Evolutionary conservation across 257 asterid species (phyloP).

Genomic region (Linderniella brevidens): DNA sequence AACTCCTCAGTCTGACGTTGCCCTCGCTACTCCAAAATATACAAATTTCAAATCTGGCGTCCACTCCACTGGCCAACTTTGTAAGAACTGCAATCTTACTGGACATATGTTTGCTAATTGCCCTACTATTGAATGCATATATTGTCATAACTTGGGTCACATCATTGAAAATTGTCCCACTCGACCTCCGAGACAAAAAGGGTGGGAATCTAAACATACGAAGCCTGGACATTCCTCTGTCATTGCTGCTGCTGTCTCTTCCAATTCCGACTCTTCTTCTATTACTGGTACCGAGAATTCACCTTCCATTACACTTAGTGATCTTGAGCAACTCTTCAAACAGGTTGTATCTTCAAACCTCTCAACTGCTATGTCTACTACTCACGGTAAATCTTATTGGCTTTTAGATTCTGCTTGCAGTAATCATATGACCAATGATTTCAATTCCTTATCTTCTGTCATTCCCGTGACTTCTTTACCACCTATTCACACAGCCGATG

Average conservation of each 20-base stretch:
- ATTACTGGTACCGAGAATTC: not conserved
- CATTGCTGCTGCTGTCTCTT: too few species aligned
- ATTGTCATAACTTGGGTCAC: slow-evolving; percentile 6
- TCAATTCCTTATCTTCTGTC: not conserved
- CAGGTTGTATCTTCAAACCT: slow-evolving; percentile 8
- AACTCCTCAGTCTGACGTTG: not conserved
- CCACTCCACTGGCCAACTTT: not conserved
- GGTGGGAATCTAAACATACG: not conserved
- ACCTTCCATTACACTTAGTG: slow-evolving; percentile 3
- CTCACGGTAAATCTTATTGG: slow-evolving; percentile 8
- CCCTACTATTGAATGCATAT: slow-evolving; percentile 6
- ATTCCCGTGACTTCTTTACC: not conserved
- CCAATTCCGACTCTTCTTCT: too few species aligned
- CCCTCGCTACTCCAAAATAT: not conserved
- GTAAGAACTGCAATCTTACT: slow-evolving; percentile 4
- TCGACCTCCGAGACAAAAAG: slow-evolving; percentile 1
- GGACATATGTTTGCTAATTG: slow-evolving; percentile 3
- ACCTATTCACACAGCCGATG: slow-evolving; percentile 3
- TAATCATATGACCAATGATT: slow-evolving; percentile 9
- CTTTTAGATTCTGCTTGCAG: slow-evolving; percentile 11
- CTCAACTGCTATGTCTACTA: slow-evolving; percentile 3
- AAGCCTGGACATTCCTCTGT: slow-evolving; percentile 1
- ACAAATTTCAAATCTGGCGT: not conserved
- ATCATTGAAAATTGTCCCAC: slow-evolving; percentile 11
- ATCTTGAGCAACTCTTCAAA: slow-evolving; percentile 10